Base-by-base conservation (phyloP, 2,329 filamentous ascomycete genomes). In the Aspergillus intermedius region DNA sequence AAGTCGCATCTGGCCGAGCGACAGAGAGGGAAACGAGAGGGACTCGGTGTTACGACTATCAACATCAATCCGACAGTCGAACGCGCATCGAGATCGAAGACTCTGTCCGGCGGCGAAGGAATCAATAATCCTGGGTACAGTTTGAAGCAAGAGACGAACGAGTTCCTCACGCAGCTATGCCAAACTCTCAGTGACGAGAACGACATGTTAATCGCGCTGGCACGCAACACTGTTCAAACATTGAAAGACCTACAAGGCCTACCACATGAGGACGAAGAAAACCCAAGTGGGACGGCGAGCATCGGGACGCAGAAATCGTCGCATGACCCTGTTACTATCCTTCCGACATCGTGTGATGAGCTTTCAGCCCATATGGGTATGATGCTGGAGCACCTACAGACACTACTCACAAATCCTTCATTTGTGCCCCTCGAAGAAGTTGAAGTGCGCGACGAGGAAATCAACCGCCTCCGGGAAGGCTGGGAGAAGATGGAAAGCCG, bases 391-490 rank as follows among this genome's bases (percentile, higher is more conserved):
- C 89, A 95, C 62, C 79, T 98, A 54, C 81, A 87, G 55, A 86
- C 80, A 2, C 81, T 98, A 34, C 76, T 98, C 41, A 96, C 90
- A 7, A 97, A 97, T 62, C 93, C 93, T 1, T 95, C 91, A 2
- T 98, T 97, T 65, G 93, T 96, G 12, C 88, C 91, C 0, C 82
- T 97, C 19, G 93, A 97, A 60, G 93, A 97, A 66, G 89, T 98
- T 2, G 85, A 94, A 62, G 73, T 90, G n/a, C 83, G 91, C 47
- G 91, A 98, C 55, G 86, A 94, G 51, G 91, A 96, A 65, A 97
- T 98, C 55, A 78, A 80, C 46, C 81, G 88, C 45, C 75, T 98
- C 43, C 83, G 88, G 47, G 81, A 86, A 48, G 89, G 91, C 13
- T 95, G 91, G 86, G 87, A 94, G 65, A 90, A 87, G 69, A 95